Evolutionary conservation across 2,329 filamentous ascomycete species (phyloP), one percentile per base, ranked within the genome.

Genomic region (Aspergillus melleus): DNA sequence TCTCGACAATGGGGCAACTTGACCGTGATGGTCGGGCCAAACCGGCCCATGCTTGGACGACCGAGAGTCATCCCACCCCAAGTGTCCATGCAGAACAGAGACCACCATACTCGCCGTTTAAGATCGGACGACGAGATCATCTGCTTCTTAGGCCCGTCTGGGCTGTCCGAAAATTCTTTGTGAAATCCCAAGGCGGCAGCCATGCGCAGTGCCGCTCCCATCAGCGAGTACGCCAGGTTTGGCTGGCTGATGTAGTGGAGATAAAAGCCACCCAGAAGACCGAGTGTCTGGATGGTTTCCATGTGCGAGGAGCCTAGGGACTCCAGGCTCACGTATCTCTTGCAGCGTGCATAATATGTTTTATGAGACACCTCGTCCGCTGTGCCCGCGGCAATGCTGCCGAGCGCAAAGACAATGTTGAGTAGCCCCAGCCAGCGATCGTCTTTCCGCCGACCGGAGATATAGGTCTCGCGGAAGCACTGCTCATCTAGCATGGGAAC

Each of bases 371-470:
- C 84, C 70, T 90, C 88, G 44, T 81, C 77, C 1, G 78, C 74
- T 46, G 88, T 88, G 63, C 84, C 86, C 39, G 87, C 86, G 1
- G 85, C 88, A 53, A 92, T 86, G 66, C 87, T 90, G 14, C 90
- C 90, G 77, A 92, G 85, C 4, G 89, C 88, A 64, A 91, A 88
- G 4, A 92, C 88, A 78, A 90, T 90, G 71, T 92, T 92, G 20
- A 91, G 77, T 6, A 92, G 76, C 9, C 87, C 86, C 19, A 91
- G 80, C 90, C 90, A 92, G 20, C 88, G 83, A 1, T 84, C 80
- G 70, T 92, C 89, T 60, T 81, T 86, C 19, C 88, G 81, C 63
- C 86, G 83, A 11, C 84, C 85, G 59, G 84, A 82, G 16, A 87
- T 77, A 66, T 88, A 89, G 55, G 86, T 85, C 10, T 86, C 85